A percentile compares a stretch with the other conserved stretches of the same genome.
These are phyloP conservation scores for Stereum hirsutum DNA, from an alignment of 1,284 basidiomycete genomes.

Conservation along the genomic window DNA sequence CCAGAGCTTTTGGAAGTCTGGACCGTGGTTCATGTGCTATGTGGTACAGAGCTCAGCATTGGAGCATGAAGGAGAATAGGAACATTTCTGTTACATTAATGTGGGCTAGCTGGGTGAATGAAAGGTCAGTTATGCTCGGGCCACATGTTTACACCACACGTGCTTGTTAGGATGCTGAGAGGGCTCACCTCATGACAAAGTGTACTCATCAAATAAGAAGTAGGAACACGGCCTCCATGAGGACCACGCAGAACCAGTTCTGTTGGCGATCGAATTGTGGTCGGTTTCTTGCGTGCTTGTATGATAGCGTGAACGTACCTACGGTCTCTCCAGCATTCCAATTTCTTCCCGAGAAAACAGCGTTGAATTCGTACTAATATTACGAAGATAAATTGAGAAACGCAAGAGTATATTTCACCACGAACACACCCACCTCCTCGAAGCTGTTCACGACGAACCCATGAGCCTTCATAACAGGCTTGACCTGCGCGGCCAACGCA, in stretches of 20 bases:
- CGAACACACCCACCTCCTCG: constrained; percentile 54
- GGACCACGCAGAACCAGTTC: constrained; percentile 64
- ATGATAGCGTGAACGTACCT: constrained; percentile 27
- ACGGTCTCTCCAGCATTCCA: constrained; percentile 75
- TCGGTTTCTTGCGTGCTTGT: not conserved
- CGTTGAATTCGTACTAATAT: constrained; percentile 71
- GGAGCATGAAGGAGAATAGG: not conserved
- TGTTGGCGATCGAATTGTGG: constrained; percentile 17
- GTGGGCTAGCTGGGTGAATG: constrained; percentile 53
- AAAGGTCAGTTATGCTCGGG: not conserved
- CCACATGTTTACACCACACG: too few relatives aligned
- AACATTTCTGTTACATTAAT: constrained; percentile 54
- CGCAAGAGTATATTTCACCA: not conserved
- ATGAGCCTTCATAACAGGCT: constrained; percentile 71
- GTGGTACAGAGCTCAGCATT: not conserved
- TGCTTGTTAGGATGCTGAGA: constrained; percentile 8
- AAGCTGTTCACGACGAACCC: constrained; percentile 69
- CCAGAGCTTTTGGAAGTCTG: constrained; percentile 68
- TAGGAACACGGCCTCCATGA: constrained; percentile 49
- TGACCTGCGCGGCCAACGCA: constrained; percentile 71
- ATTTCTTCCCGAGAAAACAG: constrained; percentile 70
- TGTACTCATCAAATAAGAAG: constrained; percentile 63
- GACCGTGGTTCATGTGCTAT: constrained; percentile 73
- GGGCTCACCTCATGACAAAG: constrained; percentile 70
- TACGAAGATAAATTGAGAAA: not conserved